Evolutionary conservation across 2,329 filamentous ascomycete species (phyloP).

Genomic region (Taxawa tesnikishii): DNA sequence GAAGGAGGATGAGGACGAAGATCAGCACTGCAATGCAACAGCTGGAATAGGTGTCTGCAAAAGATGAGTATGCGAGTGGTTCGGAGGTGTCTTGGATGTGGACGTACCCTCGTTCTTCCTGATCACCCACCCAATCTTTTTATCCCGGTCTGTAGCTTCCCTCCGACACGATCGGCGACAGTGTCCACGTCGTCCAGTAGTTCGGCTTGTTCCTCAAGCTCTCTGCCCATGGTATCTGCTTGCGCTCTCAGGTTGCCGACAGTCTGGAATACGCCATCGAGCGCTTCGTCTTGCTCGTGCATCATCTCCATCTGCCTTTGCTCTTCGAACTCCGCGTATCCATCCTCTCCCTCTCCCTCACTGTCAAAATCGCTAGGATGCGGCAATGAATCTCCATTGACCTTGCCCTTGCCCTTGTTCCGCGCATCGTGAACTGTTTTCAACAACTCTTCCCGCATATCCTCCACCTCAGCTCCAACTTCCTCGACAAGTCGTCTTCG

Average conservation of each 20-base stretch:
- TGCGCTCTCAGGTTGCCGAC: slow-evolving; percentile 84
- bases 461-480: slow-evolving; percentile 75
- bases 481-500: slow-evolving; percentile 76
- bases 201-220: slow-evolving; percentile 87
- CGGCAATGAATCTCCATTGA: slow-evolving; percentile 39
- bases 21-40: slow-evolving; percentile 88
- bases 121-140: slow-evolving; percentile 74
- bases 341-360: slow-evolving; percentile 31
- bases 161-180: slow-evolving; percentile 75
- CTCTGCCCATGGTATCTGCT: slow-evolving; percentile 89
- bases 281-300: slow-evolving; percentile 83
- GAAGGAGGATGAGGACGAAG: slow-evolving; percentile 71
- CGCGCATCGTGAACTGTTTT: slow-evolving; percentile 39
- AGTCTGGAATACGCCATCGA: slow-evolving; percentile 86
- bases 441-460: slow-evolving; percentile 73
- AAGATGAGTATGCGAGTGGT: not conserved
- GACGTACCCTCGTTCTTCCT: slow-evolving; percentile 73
- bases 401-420: slow-evolving; percentile 21
- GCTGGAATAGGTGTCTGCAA: slow-evolving; percentile 56
- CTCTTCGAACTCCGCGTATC: slow-evolving; percentile 74
- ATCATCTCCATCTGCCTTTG: slow-evolving; percentile 85
- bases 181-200: slow-evolving; percentile 78
- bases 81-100: not conserved
- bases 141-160: slow-evolving; percentile 73
- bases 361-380: slow-evolving; percentile 43